phyloP scores from a whole-genome alignment of 2,329 filamentous ascomycete genomes.

The Fusarium siculi region DNA sequence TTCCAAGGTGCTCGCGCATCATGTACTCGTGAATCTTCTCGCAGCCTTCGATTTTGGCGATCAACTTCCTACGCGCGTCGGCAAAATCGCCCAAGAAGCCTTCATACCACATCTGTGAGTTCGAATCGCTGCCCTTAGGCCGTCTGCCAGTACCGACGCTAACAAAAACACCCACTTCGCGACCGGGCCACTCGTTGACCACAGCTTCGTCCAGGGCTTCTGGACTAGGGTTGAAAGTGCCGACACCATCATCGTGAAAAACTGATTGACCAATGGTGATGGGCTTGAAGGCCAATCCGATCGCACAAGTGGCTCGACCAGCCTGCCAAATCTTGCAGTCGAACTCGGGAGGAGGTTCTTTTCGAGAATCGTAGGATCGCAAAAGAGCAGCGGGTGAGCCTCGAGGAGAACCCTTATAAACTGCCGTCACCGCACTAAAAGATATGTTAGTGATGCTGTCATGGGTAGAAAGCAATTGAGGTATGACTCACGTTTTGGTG shows the following conservation, averaged over 20 bases:
- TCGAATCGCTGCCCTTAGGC: constrained; percentile 71
- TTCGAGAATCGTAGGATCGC: constrained; percentile 94
- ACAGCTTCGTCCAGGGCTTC: constrained; percentile 89
- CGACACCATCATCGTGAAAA: constrained; percentile 92
- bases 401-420: constrained; percentile 84
- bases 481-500: constrained; percentile 81
- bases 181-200: constrained; percentile 93
- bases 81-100: constrained; percentile 92
- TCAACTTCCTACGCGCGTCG: constrained; percentile 85
- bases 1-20: constrained; percentile 79
- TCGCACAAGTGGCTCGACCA: constrained; percentile 91
- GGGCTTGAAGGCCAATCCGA: constrained; percentile 93
- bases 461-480: background rate
- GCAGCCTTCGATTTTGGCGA: constrained; percentile 94
- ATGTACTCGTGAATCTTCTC: constrained; percentile 90
- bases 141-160: constrained; percentile 95
- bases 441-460: constrained; percentile 16
- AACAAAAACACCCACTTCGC: constrained; percentile 91
- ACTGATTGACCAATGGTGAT: constrained; percentile 92
- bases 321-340: constrained; percentile 98
- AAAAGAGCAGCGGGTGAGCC: constrained; percentile 77
- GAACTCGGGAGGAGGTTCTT: constrained; percentile 89
- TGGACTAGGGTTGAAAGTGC: constrained; percentile 91
- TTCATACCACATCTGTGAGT: constrained; percentile 89
- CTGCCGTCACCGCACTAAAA: constrained; percentile 85